These are phyloP conservation scores for Daldinia loculata DNA, from an alignment of 495 filamentous ascomycete species.

Conservation along the genomic window DNA sequence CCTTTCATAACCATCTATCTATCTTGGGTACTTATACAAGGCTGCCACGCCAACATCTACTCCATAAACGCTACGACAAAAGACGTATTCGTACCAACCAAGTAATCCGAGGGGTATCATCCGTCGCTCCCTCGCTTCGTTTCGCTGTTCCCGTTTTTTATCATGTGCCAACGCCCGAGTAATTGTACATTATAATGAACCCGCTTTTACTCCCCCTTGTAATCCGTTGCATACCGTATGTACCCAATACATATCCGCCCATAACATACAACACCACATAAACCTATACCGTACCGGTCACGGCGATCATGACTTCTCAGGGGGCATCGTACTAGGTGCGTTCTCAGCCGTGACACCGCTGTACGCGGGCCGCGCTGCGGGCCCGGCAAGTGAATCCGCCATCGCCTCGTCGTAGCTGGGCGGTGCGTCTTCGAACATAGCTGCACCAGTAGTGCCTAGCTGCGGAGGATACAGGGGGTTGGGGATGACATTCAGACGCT, in stretches of 20 bases:
- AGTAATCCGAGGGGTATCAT: conserved; percentile 26
- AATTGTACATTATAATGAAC: neutral
- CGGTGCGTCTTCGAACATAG: conserved; percentile 67
- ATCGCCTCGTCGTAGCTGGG: conserved; percentile 94
- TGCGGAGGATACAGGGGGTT: conserved; percentile 60
- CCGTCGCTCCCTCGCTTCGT: conserved; percentile 6
- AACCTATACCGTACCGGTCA: neutral
- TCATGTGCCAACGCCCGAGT: neutral
- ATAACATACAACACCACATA: neutral
- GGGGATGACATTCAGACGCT: neutral
- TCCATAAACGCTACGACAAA: neutral
- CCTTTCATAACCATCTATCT: neutral
- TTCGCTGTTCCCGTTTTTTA: neutral
- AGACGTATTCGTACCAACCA: neutral
- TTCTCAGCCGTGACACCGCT: conserved; percentile 61
- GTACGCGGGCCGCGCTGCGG: conserved; percentile 54
- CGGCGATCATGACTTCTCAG: conserved; percentile 41
- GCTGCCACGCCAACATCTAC: neutral
- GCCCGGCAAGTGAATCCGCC: conserved; percentile 70
- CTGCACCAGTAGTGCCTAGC: conserved; percentile 47
- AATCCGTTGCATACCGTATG: neutral
- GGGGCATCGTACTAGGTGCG: conserved; percentile 54
- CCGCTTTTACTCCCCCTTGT: neutral
- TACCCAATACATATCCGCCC: neutral
- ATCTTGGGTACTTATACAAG: neutral